Conservation (phyloP, 2,329 filamentous ascomycete genomes). For the Fusarium sp. region DNA sequence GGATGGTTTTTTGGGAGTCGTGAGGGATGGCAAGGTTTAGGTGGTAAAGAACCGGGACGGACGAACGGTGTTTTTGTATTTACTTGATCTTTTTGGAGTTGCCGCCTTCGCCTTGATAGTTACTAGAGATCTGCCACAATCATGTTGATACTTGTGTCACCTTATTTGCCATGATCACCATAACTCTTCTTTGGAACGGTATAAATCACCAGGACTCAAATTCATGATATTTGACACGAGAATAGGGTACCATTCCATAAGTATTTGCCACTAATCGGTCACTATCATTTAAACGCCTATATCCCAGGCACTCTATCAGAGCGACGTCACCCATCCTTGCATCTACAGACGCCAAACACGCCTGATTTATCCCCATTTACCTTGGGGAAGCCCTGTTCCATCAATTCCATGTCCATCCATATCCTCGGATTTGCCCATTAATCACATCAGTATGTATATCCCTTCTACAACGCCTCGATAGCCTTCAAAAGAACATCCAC, state of each 20-base stretch:
- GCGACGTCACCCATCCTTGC: conserved; percentile 8
- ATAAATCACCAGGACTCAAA: background rate
- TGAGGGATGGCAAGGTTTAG: background rate
- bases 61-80: background rate
- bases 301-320: conserved; percentile 32
- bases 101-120: background rate
- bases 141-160: background rate
- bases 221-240: background rate
- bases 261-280: background rate
- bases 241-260: background rate
- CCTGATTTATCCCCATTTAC: conserved; percentile 8
- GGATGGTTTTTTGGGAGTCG: background rate
- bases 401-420: background rate
- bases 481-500: conserved; percentile 67
- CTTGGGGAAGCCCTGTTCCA: conserved; percentile 6
- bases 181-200: background rate
- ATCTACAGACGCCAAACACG: conserved; percentile 32
- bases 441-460: conserved; percentile 4
- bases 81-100: background rate
- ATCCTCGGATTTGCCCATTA: background rate
- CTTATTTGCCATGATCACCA: background rate
- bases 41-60: background rate
- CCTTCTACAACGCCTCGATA: conserved; percentile 62
- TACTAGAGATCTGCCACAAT: background rate
- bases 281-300: conserved; percentile 30